Evolutionary conservation across 192 early-diverging fungal genomes (phyloP), one percentile per base, ranked within the genome.

Genomic region (Gamsiella multidivaricata): DNA sequence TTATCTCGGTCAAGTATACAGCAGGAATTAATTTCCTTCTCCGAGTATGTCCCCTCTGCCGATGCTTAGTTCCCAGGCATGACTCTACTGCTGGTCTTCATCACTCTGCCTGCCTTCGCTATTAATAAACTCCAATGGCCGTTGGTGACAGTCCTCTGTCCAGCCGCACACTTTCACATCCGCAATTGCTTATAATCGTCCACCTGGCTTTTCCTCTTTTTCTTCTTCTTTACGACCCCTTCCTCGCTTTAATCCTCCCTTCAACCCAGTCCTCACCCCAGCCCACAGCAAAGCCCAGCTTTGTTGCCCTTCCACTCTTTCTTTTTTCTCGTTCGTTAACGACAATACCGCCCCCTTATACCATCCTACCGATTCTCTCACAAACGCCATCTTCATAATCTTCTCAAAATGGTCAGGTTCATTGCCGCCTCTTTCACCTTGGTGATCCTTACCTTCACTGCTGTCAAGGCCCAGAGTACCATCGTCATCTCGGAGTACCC

Each of bases 321-420:
- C 25, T 25, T 15, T n/a, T n/a, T n/a, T 14, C 26, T 2, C 39
- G 14, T 57, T 57, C 41, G 10, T 15, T 39, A 47, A 59, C 56
- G 46, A 58, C 56, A 59, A 15, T 34, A 2, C 29, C 31, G 11
- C 15, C 50, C n/a, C 25, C 22, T n/a, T 37, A 51, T 22, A 32
- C 37, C 34, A 32, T 22, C 32, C 25, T 17, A n/a, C n/a, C n/a
- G n/a, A n/a, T 5, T 18, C 36, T 8, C 18, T 51, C 28, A 3
- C 22, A 31, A 14, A 50, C 42, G 25, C 22, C 37, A 66, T 54
- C 33, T 28, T 26, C 34, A 8, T 33, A 22, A 22, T 31, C 28
- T 50, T n/a, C 22, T 37, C 12, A 54, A 50, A 43, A 73, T 73
- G 70, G 69, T 72, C 34, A 64, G 53, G 49, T 34, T 73, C 36